phyloP scores from a whole-genome alignment of 345 rosid genomes.

The Pugionium dolabratum region DNA sequence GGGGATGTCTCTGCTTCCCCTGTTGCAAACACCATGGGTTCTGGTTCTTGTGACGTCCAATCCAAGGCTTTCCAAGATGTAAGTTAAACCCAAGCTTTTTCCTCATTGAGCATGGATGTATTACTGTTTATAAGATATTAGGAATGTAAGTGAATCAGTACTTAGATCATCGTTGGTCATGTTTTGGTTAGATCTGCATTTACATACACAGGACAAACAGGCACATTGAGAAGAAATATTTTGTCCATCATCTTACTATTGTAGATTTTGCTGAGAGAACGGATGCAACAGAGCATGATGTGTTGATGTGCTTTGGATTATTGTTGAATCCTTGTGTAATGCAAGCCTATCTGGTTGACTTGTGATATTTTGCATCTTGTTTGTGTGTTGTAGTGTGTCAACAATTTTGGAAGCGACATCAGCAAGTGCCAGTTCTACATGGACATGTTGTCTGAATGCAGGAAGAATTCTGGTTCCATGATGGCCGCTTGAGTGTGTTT shows the following conservation, averaged over 20 bases:
- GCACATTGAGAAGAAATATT: no score
- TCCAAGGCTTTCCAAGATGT: slow-evolving; percentile 89
- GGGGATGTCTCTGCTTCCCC: slow-evolving; percentile 52
- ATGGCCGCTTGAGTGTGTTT: slow-evolving; percentile 40
- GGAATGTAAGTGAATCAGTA: background rate
- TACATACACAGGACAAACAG: background rate
- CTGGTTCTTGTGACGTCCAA: slow-evolving; percentile 68
- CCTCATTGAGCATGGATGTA: background rate
- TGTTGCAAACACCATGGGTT: slow-evolving; percentile 41
- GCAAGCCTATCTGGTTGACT: background rate
- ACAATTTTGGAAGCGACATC: slow-evolving; percentile 66
- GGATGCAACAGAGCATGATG: background rate
- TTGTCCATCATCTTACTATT: background rate
- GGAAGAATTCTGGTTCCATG: slow-evolving; percentile 48
- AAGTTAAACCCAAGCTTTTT: slow-evolving; percentile 20
- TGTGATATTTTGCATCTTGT: background rate
- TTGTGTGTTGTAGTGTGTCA: slow-evolving; percentile 58
- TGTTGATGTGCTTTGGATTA: background rate
- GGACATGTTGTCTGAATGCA: slow-evolving; percentile 79
- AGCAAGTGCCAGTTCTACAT: slow-evolving; percentile 85
- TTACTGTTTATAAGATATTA: background rate
- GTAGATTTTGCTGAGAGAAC: background rate
- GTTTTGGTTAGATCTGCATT: background rate
- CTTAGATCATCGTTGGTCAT: background rate
- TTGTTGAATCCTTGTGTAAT: slow-evolving; percentile 1